phyloP scores from a whole-genome alignment of 805 yeast species.

The Cyberlindnera bimundalis region DNA sequence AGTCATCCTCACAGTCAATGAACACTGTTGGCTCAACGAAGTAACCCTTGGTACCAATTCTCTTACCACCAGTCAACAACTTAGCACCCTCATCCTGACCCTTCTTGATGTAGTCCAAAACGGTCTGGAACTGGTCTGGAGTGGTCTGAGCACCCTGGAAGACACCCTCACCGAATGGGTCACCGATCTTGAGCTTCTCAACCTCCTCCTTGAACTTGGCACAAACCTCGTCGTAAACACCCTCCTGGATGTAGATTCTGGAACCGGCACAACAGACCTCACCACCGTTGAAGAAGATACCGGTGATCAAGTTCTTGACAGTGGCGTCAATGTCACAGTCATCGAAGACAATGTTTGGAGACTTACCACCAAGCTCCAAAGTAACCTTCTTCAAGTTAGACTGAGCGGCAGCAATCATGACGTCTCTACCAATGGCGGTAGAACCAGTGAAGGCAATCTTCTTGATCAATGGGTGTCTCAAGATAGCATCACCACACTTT shows the following conservation, averaged over 20 bases:
- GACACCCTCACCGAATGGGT: constrained; percentile 54
- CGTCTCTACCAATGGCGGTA: constrained; percentile 57
- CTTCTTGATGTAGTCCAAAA: constrained; percentile 51
- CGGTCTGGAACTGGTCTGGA: constrained; percentile 53
- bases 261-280: constrained; percentile 72
- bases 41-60: constrained; percentile 55
- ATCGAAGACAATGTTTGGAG: constrained; percentile 60
- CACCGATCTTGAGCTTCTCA: constrained; percentile 54
- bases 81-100: constrained; percentile 60
- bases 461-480: constrained; percentile 53
- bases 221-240: constrained; percentile 50
- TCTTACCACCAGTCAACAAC: constrained; percentile 57
- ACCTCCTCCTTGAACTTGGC: constrained; percentile 47
- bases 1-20: constrained; percentile 48
- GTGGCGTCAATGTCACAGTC: constrained; percentile 53
- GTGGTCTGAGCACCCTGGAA: constrained; percentile 69
- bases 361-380: constrained; percentile 67
- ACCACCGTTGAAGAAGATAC: constrained; percentile 68
- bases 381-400: constrained; percentile 64
- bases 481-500: constrained; percentile 55
- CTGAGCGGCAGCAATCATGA: constrained; percentile 58
- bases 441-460: constrained; percentile 71
- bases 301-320: constrained; percentile 45
- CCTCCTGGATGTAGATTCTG: constrained; percentile 60
- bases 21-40: constrained; percentile 62